Base-by-base conservation (phyloP, 78 protist genomes). In the Mantamonas sphyraenae region DNA sequence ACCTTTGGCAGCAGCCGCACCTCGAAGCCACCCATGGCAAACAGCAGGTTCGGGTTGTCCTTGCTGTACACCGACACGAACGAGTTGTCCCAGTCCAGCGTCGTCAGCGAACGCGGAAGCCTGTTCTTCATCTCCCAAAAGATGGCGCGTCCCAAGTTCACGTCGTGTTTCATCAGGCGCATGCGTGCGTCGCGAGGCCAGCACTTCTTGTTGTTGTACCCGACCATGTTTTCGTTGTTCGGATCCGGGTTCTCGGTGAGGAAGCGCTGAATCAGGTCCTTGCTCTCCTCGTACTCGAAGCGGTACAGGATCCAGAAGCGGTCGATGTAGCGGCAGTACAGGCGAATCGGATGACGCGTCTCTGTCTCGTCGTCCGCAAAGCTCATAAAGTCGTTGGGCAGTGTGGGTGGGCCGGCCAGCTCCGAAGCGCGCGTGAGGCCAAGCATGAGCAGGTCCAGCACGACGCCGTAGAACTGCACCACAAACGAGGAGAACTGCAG, bases 161-260 rank as follows among this genome's bases (percentile, higher is more conserved):
- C 99, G 78, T 98, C 99, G 64, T 78, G 88, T 43, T 73, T 77
- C 84, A 83, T 83, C 45, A 91, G 79, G 26, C 99, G 89, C 99
- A 98, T 98, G 42, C 99, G 82, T 26, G 86, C 57, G 69, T 98
- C 99, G 37, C 98, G 79, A 30, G 99, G 99, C 99, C 99, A 98
- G 82, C 98, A 93, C 79, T 91, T 92, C 65, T 93, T 94, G 88
- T 97, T 97, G 79, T 93, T 92, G 89, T 93, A 96, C 3, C 98
- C 98, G 62, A 94, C 97, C 2, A 98, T 87, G 83, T 96, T 97
- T 78, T 97, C 99, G 83, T 96, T 97, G 90, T 96, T 97, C 34
- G 99, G 99, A 71, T 97, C 99, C 20, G 99, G 99, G 77, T 97
- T 90, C 80, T 97, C 97, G 3, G 99, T 94, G 70, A 98, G 95